A percentile compares a stretch with the other conserved stretches of the same genome.
These are phyloP conservation scores for Lindgomyces ingoldianus DNA, from an alignment of 495 filamentous ascomycete species.

Conservation along the genomic window DNA sequence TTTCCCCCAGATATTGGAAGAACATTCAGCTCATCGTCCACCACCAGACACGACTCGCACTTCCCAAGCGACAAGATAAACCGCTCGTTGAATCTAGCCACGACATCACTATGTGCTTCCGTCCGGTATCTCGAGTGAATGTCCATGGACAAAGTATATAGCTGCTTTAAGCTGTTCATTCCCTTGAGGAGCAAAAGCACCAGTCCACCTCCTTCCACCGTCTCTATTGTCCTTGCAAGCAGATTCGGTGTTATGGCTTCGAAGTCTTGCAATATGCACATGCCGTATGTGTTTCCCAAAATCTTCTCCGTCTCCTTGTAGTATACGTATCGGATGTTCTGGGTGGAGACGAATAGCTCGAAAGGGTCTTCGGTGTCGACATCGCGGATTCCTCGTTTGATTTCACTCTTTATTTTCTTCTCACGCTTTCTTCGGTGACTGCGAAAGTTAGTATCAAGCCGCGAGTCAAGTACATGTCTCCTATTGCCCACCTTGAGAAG, in stretches of 20 bases:
- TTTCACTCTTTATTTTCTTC: constrained; percentile 95
- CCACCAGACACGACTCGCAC: constrained; percentile 91
- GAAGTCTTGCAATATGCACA: constrained; percentile 98
- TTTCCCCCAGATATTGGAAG: constrained; percentile 96
- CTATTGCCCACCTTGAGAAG: constrained; percentile 66
- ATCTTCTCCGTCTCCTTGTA: constrained; percentile 99
- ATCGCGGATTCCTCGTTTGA: constrained; percentile 92
- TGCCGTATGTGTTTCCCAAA: constrained; percentile 96
- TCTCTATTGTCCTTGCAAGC: constrained; percentile 92
- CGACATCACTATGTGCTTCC: constrained; percentile 93
- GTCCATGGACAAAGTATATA: constrained; percentile 98
- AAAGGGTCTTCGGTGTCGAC: constrained; percentile 96
- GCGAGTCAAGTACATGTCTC: background rate
- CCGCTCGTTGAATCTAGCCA: constrained; percentile 95
- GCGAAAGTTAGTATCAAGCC: background rate
- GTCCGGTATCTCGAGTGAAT: constrained; percentile 95
- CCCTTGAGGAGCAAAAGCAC: constrained; percentile 90
- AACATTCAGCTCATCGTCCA: constrained; percentile 98
- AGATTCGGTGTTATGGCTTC: constrained; percentile 97
- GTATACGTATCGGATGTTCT: constrained; percentile 98
- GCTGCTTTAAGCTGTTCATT: constrained; percentile 95
- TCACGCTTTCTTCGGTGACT: constrained; percentile 97
- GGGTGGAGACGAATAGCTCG: constrained; percentile 93
- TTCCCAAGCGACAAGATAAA: constrained; percentile 94
- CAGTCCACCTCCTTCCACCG: constrained; percentile 93